Percentiles rank a stretch among this genome's conserved stretches.
Conservation (phyloP, 2,329 filamentous ascomycete genomes). For the Cladobotryum mycophilum region DNA sequence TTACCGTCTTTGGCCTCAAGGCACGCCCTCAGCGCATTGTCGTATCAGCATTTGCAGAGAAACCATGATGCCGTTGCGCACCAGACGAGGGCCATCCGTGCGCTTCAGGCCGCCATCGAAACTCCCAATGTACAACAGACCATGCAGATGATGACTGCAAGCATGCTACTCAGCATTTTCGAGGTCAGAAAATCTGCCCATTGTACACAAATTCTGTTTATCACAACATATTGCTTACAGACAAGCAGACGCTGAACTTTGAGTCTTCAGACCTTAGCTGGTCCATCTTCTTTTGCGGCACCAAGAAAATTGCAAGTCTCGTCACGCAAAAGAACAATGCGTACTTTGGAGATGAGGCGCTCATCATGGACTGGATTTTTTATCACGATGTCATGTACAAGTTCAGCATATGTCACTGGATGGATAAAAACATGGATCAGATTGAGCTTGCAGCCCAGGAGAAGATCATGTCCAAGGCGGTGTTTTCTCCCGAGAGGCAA, state of each 20-base stretch:
- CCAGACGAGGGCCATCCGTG: slow-evolving; percentile 4
- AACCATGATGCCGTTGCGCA: slow-evolving; percentile 4
- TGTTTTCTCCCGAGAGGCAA: slow-evolving; percentile 9
- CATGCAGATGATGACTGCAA: slow-evolving; percentile 10
- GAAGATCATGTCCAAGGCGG: slow-evolving; percentile 7
- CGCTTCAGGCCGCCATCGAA: slow-evolving; percentile 9
- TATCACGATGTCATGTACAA: slow-evolving; percentile 12
- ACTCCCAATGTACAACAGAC: not conserved
- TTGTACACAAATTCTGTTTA: not conserved
- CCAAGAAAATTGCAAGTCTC: slow-evolving; percentile 4
- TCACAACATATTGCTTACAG: not conserved
- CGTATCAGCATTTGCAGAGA: slow-evolving; percentile 6
- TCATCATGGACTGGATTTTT: slow-evolving; percentile 11
- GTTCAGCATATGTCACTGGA: slow-evolving; percentile 11
- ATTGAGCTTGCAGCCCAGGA: not conserved
- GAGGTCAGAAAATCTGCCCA: slow-evolving; percentile 1
- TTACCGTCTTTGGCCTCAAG: slow-evolving; percentile 6
- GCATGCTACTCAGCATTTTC: slow-evolving; percentile 7
- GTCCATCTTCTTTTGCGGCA: slow-evolving; percentile 10
- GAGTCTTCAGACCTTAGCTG: slow-evolving; percentile 9
- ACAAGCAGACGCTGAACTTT: slow-evolving; percentile 7
- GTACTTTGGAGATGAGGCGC: slow-evolving; percentile 4
- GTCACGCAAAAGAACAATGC: slow-evolving; percentile 1
- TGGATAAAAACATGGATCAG: slow-evolving; percentile 1
- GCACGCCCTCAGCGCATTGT: slow-evolving; percentile 7